Conservation (phyloP, 1,284 basidiomycete species). For the Cryptococcus hybrid region DNA sequence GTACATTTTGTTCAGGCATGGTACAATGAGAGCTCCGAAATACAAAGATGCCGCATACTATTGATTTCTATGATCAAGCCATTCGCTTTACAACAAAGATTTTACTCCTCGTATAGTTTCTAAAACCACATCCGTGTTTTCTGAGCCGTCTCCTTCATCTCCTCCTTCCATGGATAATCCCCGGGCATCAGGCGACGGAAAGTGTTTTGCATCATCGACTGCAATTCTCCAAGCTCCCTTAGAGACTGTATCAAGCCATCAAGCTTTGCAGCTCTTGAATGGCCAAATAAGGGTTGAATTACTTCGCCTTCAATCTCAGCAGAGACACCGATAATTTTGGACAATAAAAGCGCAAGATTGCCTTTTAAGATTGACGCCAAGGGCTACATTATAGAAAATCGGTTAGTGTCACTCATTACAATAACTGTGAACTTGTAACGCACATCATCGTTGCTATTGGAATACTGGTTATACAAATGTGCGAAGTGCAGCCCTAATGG, state of each 20-base stretch:
- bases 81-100: no score
- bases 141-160: neutral
- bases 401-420: neutral
- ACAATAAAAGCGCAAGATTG: constrained; percentile 20
- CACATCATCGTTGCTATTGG: constrained; percentile 7
- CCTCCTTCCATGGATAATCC: neutral
- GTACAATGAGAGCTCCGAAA: no score
- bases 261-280: constrained; percentile 4
- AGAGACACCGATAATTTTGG: constrained; percentile 7
- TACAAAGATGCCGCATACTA: no score
- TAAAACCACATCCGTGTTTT: no score
- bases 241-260: constrained; percentile 12
- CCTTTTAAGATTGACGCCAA: constrained; percentile 9
- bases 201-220: constrained; percentile 7
- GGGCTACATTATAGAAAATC: neutral
- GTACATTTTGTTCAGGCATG: no score
- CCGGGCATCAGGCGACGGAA: constrained; percentile 1
- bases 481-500: constrained; percentile 10
- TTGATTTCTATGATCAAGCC: no score
- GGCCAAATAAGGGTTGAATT: constrained; percentile 7
- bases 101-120: no score
- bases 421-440: neutral
- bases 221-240: constrained; percentile 6
- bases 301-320: neutral
- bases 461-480: constrained; percentile 6